These are phyloP conservation scores for Fusarium sp. DNA, from an alignment of 2,329 filamentous ascomycete genomes.

Conservation along the genomic window DNA sequence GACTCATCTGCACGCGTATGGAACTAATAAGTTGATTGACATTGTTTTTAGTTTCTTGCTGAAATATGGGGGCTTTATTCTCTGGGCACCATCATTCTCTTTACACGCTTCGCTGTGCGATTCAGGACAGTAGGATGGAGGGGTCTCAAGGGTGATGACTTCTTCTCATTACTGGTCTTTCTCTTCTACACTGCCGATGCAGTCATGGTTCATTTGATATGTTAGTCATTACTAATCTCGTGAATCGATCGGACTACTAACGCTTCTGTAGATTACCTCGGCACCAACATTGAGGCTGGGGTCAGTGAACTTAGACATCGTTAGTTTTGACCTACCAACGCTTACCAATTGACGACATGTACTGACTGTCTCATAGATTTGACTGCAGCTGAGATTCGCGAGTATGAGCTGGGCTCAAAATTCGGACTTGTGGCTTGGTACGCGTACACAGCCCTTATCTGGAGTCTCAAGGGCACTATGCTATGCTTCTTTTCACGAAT, in stretches of 20 bases:
- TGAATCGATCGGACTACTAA: not conserved
- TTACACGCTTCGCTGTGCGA: slow-evolving; percentile 51
- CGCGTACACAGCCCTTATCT: slow-evolving; percentile 53
- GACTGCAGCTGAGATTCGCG: slow-evolving; percentile 44
- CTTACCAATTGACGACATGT: not conserved
- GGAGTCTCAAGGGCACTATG: slow-evolving; percentile 50
- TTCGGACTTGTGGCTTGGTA: slow-evolving; percentile 56
- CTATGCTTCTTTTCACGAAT: slow-evolving; percentile 48
- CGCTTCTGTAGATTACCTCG: slow-evolving; percentile 27
- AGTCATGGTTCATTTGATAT: slow-evolving; percentile 52
- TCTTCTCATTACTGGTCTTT: slow-evolving; percentile 51
- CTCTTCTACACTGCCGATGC: slow-evolving; percentile 53
- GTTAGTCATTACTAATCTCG: slow-evolving; percentile 24
- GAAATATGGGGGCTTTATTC: slow-evolving; percentile 51
- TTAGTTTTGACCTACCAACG: not conserved
- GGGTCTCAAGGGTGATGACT: slow-evolving; percentile 55
- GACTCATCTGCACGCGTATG: not conserved
- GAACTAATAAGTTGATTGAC: not conserved
- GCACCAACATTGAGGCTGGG: slow-evolving; percentile 42
- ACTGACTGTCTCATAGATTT: slow-evolving; percentile 31
- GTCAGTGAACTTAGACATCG: slow-evolving; percentile 1
- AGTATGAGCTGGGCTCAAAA: slow-evolving; percentile 51
- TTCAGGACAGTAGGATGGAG: slow-evolving; percentile 53
- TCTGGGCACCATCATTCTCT: slow-evolving; percentile 50
- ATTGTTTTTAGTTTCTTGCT: slow-evolving; percentile 39